Base-by-base conservation (phyloP, 805 yeast genomes). In the Ogataea polymorpha region DNA sequence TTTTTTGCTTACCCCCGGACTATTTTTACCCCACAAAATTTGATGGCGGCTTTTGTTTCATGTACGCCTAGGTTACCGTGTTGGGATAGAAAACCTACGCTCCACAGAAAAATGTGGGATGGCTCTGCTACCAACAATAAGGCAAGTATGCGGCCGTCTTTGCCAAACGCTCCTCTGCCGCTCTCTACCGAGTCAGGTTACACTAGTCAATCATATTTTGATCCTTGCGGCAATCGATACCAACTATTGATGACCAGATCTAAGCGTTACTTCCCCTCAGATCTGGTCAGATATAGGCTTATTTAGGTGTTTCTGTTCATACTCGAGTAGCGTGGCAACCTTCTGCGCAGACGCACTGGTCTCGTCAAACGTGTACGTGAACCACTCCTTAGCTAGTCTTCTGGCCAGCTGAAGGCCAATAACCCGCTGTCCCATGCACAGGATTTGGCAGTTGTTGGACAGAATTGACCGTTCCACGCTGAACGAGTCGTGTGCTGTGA, bases 391-490 rank as follows among this genome's bases (percentile, higher is more conserved):
- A 14, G 61, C 74, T 37, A 71, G 58, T 43, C 74, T 56, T 41
- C 66, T 55, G 13, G 74, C 74, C 23, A 71, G 58, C 48, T 71
- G 71, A 5, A 67, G 35, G 2, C 75, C 75, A 29, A 71, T 58
- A 6, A 71, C 75, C 44, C 76, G 58, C 50, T 71, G 68, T 1
- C 76, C 76, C 73, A 71, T 67, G 46, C 76, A 71, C 35, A 71
- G 58, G 14, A 71, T 60, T 44, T 71, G 76, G 41, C 71, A 65
- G 48, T 71, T 59, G 49, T 71, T 71, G 15, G 70, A 62, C 15
- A 68, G 58, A 21, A 71, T 68, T 24, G 69, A 61, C 40, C 76
- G 56, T 50, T 71, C 76, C 15, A 71, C 75, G 29, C 70, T 62
- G 57, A 70, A 70, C 5, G 70, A 62, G 49, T 71, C 75, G 42